These are phyloP conservation scores for Candida ovalis DNA, from an alignment of 805 yeast species.

Conservation along the genomic window DNA sequence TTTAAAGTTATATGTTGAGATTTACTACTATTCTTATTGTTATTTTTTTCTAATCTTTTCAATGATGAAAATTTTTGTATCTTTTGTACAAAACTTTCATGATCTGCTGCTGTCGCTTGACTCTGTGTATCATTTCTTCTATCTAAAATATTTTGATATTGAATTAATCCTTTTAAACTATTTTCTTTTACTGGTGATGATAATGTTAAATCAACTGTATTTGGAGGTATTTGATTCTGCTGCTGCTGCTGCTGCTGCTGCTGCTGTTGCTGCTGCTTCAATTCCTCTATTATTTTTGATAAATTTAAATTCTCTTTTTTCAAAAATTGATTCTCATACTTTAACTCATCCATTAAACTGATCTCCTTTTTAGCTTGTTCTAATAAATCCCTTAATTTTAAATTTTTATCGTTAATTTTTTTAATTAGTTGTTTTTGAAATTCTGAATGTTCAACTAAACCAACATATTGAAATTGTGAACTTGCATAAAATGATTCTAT, in stretches of 20 bases:
- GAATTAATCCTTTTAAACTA: neutral
- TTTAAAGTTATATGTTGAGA: neutral
- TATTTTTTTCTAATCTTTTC: slow-evolving; percentile 1
- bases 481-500: slow-evolving; percentile 12
- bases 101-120: neutral
- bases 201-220: neutral
- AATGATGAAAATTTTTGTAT: slow-evolving; percentile 12
- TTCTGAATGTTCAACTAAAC: slow-evolving; percentile 7
- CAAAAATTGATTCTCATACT: slow-evolving; percentile 1
- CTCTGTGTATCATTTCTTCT: neutral
- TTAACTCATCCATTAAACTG: slow-evolving; percentile 5
- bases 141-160: neutral
- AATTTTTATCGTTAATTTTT: slow-evolving; percentile 5
- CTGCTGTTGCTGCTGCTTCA: neutral
- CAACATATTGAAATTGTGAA: slow-evolving; percentile 16
- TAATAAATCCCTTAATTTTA: slow-evolving; percentile 8
- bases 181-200: neutral
- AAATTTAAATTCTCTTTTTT: slow-evolving; percentile 1
- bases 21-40: neutral
- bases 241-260: no score
- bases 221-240: neutral
- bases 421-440: slow-evolving; percentile 4
- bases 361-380: slow-evolving; percentile 13
- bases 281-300: neutral
- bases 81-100: slow-evolving; percentile 11